Evolutionary conservation across 129 eudicot species (phyloP).

Genomic region (Chrysanthemum seticuspe): DNA sequence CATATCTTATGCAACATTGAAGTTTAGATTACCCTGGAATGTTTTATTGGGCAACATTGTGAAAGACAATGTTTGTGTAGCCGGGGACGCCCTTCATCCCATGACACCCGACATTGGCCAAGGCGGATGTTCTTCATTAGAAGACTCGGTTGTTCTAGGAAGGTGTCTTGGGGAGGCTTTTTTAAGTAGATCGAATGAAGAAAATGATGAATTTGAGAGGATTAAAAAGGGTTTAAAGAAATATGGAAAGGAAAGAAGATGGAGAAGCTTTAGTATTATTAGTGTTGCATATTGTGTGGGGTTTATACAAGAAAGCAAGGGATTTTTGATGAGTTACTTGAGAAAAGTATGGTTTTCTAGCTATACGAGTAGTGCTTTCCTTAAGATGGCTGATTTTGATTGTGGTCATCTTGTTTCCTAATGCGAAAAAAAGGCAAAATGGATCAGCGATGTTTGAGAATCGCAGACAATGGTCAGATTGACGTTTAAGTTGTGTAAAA

Average conservation of each 20-base stretch:
- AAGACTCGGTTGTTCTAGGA: constrained; percentile 56
- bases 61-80: constrained; percentile 55
- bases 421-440: background rate
- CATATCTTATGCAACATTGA: constrained; percentile 41
- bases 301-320: constrained; percentile 50
- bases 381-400: constrained; percentile 53
- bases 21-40: constrained; percentile 56
- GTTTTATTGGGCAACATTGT: constrained; percentile 37
- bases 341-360: constrained; percentile 53
- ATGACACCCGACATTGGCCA: constrained; percentile 80
- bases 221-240: constrained; percentile 50
- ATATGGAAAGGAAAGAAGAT: constrained; percentile 59
- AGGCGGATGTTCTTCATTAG: constrained; percentile 72
- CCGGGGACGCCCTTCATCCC: constrained; percentile 78
- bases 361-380: constrained; percentile 31
- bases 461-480: too few relatives aligned
- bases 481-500: too few relatives aligned
- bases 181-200: constrained; percentile 17
- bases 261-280: constrained; percentile 68
- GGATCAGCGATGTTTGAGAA: too few relatives aligned
- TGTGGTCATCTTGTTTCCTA: constrained; percentile 53
- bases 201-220: constrained; percentile 28
- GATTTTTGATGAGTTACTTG: constrained; percentile 49
- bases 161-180: constrained; percentile 55
- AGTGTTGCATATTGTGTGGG: constrained; percentile 58